Base-by-base conservation (phyloP, 176 grass and related monocot species). In the Ensete glaucum region DNA sequence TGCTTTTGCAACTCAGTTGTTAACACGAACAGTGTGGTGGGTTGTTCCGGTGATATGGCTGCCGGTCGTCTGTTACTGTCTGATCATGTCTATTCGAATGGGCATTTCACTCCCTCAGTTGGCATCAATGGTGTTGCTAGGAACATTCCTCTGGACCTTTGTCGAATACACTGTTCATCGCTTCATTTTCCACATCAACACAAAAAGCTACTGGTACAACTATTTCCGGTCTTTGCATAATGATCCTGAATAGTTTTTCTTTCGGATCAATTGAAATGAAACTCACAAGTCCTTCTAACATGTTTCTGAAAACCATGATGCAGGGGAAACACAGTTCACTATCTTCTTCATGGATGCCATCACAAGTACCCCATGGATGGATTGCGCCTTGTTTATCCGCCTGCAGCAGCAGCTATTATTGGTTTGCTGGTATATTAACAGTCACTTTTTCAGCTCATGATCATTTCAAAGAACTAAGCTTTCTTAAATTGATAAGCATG, bases 281-380 rank as follows among this genome's bases (percentile, higher is more conserved):
- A 12, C 19, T 76, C 34, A 68, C 69, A 17, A 27, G 9, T 67
- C 22, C 13, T 67, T 27, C 0, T 4, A 67, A 24, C 13, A 34
- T 27, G 11, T 67, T 67, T 22, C 27, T 55, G 17, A 24, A 25
- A 25, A 25, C 24, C 24, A 75, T 82, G 16, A 74, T 88, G 23
- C 83, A 96, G 93, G 89, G 69, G 83, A 23, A 96, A 96, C 87
- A 96, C 89, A 13, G 76, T 76, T 21, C 89, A 96, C 70, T 96
- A 92, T 81, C 86, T 96, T 69, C 64, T 96, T 86, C 93, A 96
- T 55, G 93, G 93, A 76, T 96, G 93, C 83, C 93, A 96, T 75
- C 93, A 96, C 73, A 96, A 96, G 79, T 87, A 96, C 58, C 93
- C 93, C 10, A 96, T 96, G 93, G 93, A 96, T 23, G 86, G 85